Conservation (phyloP, 805 yeast genomes). For the Candida orba region DNA sequence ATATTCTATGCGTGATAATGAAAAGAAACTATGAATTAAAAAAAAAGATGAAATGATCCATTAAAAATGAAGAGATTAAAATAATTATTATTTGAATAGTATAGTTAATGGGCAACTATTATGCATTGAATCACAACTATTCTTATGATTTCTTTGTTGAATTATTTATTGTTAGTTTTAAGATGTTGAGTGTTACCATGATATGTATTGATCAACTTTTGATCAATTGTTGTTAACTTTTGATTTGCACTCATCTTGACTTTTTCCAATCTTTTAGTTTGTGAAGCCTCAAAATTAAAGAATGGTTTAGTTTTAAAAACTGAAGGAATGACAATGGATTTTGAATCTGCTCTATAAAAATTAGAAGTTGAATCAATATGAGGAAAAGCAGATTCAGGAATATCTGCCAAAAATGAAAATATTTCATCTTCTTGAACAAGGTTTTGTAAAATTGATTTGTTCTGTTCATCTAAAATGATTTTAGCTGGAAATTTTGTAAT, state of each 20-base stretch:
- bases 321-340: slow-evolving; percentile 23
- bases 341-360: slow-evolving; percentile 17
- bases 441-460: slow-evolving; percentile 17
- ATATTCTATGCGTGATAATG: no score
- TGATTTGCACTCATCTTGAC: slow-evolving; percentile 10
- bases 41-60: no score
- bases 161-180: no score
- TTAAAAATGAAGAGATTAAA: no score
- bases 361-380: slow-evolving; percentile 18
- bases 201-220: slow-evolving; percentile 12
- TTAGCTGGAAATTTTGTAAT: slow-evolving; percentile 23
- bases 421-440: slow-evolving; percentile 24
- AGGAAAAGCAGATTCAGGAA: slow-evolving; percentile 18
- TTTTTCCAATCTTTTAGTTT: slow-evolving; percentile 15
- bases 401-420: slow-evolving; percentile 19
- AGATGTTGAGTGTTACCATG: slow-evolving; percentile 1
- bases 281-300: slow-evolving; percentile 18
- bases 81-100: no score
- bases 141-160: no score
- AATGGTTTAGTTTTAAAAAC: slow-evolving; percentile 14
- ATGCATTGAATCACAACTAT: no score
- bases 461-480: slow-evolving; percentile 21
- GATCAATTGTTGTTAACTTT: slow-evolving; percentile 14
- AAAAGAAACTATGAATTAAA: no score
- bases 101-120: no score